Conservation (phyloP, 441 rosid species). For the Brassica balearica region DNA sequence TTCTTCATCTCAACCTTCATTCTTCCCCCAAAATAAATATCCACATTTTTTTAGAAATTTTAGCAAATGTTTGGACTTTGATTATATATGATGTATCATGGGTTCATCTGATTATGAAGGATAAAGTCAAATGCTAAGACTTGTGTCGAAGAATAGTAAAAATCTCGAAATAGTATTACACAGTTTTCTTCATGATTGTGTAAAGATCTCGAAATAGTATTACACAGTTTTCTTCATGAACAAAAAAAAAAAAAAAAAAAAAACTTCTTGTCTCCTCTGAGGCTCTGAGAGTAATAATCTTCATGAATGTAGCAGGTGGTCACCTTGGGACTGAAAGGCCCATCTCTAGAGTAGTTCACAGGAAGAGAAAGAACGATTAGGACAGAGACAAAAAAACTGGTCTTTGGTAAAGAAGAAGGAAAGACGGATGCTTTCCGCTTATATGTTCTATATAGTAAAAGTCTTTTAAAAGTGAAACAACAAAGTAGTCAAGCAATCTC, state of each 20-base stretch:
- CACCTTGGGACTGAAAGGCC: conserved; percentile 94
- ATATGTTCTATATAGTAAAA: not conserved
- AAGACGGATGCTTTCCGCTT: conserved; percentile 1
- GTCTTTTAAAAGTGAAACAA: conserved; percentile 15
- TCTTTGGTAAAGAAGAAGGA: conserved; percentile 2
- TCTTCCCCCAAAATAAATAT: conserved; percentile 3
- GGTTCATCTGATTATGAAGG: conserved; percentile 2
- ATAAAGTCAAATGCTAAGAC: conserved; percentile 37
- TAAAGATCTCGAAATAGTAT: not conserved
- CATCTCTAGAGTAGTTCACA: conserved; percentile 59
- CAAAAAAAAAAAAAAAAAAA: not conserved
- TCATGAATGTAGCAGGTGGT: conserved; percentile 44
- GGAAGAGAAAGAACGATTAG: conserved; percentile 34
- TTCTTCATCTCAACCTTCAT: conserved; percentile 33
- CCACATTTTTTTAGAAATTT: not conserved
- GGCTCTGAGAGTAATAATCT: conserved; percentile 27
- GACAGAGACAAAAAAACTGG: conserved; percentile 8
- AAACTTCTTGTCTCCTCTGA: not conserved
- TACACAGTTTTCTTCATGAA: not conserved
- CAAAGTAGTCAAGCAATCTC: conserved; percentile 31
- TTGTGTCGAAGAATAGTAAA: not conserved
- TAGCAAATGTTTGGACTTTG: not conserved
- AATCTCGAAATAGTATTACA: not conserved
- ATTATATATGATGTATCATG: conserved; percentile 1
- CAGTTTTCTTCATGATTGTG: not conserved